These are phyloP conservation scores for Begonia loranthoides DNA, from an alignment of 306 rosid species.

Conservation along the genomic window DNA sequence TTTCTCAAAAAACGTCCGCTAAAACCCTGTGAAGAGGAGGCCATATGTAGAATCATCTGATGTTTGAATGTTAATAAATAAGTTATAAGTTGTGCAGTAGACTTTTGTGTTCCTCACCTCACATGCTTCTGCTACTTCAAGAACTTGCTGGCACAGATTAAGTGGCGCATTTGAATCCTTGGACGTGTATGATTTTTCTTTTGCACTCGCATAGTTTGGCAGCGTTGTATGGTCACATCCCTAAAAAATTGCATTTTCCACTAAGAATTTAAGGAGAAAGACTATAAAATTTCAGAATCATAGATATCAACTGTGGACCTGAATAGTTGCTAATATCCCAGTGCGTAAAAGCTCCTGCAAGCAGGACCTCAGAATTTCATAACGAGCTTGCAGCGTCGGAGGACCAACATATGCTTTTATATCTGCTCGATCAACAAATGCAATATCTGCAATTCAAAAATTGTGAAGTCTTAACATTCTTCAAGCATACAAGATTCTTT, in stretches of 20 bases:
- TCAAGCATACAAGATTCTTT: neutral
- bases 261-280: neutral
- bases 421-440: conserved; percentile 97
- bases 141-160: conserved; percentile 40
- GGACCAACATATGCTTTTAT: conserved; percentile 98
- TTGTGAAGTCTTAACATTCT: conserved; percentile 6
- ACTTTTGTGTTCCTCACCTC: conserved; percentile 40
- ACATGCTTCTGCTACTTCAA: conserved; percentile 80
- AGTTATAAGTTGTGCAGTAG: neutral
- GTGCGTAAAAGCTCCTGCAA: conserved; percentile 61
- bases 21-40: conserved; percentile 46
- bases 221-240: conserved; percentile 29
- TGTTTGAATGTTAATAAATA: conserved; percentile 1
- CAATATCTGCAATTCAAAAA: conserved; percentile 53
- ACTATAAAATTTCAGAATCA: conserved; percentile 1
- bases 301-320: conserved; percentile 29
- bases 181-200: conserved; percentile 32
- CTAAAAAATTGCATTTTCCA: conserved; percentile 22
- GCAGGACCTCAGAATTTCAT: conserved; percentile 83
- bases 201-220: conserved; percentile 51
- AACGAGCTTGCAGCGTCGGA: conserved; percentile 91
- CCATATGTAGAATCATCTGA: neutral
- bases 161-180: conserved; percentile 25
- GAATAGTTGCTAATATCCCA: conserved; percentile 43
- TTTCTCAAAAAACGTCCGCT: conserved; percentile 89